phyloP scores from a whole-genome alignment of 805 yeast species.

The Pichia cabralensis region DNA sequence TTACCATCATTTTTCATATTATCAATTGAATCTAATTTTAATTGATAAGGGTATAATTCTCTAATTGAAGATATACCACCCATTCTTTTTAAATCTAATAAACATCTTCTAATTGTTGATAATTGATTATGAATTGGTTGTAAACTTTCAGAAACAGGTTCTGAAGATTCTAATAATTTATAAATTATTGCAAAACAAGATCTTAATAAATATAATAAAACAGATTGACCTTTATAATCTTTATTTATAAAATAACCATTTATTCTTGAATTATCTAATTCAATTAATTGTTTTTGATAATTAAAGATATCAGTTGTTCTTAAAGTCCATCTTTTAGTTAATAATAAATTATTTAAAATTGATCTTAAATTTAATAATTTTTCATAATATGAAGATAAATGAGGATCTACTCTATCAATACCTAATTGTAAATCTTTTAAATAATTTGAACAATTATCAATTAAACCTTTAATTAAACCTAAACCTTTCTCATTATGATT shows the following conservation, averaged over 20 bases:
- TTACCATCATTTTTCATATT: constrained; percentile 84
- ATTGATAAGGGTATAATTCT: constrained; percentile 91
- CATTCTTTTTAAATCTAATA: constrained; percentile 81
- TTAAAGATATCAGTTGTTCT: constrained; percentile 89
- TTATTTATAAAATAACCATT: constrained; percentile 41
- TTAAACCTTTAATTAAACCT: constrained; percentile 56
- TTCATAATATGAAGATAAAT: constrained; percentile 51
- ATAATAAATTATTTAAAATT: constrained; percentile 69
- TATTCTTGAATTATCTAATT: constrained; percentile 63
- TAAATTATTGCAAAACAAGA: constrained; percentile 88
- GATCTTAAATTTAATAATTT: constrained; percentile 56
- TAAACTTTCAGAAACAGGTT: constrained; percentile 90
- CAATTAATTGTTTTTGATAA: constrained; percentile 65
- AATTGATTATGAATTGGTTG: constrained; percentile 92
- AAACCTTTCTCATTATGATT: constrained; percentile 24
- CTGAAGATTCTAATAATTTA: constrained; percentile 80
- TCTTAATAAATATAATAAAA: constrained; percentile 68
- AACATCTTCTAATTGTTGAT: constrained; percentile 81
- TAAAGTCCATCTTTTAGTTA: constrained; percentile 95
- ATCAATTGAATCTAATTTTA: constrained; percentile 86
- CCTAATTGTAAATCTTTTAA: constrained; percentile 55
- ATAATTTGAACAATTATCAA: constrained; percentile 76
- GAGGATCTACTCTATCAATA: constrained; percentile 35
- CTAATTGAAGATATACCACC: constrained; percentile 85
- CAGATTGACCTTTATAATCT: constrained; percentile 44